Evolutionary conservation across 352 stramenopile species (phyloP).

Genomic region (Chrysophaeum taylorii): DNA sequence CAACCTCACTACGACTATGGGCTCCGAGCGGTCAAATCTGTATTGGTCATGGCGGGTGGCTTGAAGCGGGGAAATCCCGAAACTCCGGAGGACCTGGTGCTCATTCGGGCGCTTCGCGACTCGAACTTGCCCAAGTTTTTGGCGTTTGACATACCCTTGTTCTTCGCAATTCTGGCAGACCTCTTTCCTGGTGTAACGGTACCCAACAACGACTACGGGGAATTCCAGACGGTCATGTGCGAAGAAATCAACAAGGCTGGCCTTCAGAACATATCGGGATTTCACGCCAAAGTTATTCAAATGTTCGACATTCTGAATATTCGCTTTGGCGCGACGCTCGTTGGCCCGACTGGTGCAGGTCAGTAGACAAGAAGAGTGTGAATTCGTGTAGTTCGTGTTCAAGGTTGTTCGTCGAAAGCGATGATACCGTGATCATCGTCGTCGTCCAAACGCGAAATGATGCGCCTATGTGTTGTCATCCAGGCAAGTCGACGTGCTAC

Average conservation of each 20-base stretch:
- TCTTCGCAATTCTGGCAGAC: constrained; percentile 70
- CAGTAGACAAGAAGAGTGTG: too few species aligned
- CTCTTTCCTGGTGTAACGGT: constrained; percentile 71
- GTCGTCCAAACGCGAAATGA: too few species aligned
- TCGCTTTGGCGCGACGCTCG: constrained; percentile 57
- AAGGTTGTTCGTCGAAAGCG: too few species aligned
- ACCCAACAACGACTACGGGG: constrained; percentile 65
- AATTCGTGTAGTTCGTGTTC: too few species aligned
- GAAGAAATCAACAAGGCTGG: constrained; percentile 61
- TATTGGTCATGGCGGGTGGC: constrained; percentile 70
- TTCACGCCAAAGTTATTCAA: constrained; percentile 81
- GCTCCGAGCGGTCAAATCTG: constrained; percentile 70
- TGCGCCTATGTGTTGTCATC: too few species aligned
- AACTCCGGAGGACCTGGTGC: constrained; percentile 67
- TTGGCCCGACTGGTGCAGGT: constrained; percentile 39
- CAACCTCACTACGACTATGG: constrained; percentile 86
- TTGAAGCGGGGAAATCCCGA: constrained; percentile 81
- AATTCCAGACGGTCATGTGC: constrained; percentile 56
- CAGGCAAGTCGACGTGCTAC: constrained; percentile 78
- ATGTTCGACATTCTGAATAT: constrained; percentile 86
- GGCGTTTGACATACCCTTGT: constrained; percentile 76
- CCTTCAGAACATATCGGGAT: constrained; percentile 71
- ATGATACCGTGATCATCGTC: too few species aligned
- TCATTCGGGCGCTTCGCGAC: constrained; percentile 78
- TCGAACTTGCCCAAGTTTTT: constrained; percentile 90